These are phyloP conservation scores for Malus hybrid DNA, from an alignment of 331 rosid species.

Conservation along the genomic window DNA sequence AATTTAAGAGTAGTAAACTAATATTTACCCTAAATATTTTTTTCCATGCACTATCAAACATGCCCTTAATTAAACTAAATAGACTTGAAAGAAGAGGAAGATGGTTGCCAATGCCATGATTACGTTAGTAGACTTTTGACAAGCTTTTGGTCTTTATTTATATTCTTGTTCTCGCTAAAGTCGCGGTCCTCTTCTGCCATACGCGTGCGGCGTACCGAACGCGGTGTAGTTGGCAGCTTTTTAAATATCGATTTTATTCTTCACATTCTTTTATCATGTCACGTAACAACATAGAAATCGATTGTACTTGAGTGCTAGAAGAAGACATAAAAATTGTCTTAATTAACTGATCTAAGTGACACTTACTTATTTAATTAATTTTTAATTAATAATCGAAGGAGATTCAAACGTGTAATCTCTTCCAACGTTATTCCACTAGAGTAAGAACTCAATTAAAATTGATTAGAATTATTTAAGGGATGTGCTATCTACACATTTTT, in stretches of 20 bases:
- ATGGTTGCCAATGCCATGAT: too few species aligned
- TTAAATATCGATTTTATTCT: neutral
- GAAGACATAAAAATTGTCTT: accelerated
- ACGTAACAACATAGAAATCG: neutral
- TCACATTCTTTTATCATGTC: neutral
- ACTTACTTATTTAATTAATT: too few species aligned
- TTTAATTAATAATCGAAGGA: accelerated
- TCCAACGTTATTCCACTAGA: too few species aligned
- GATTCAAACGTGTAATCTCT: too few species aligned
- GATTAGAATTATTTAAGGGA: neutral
- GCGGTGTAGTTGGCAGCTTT: neutral
- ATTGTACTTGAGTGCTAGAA: too few species aligned
- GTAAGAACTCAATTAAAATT: neutral
- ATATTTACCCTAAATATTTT: too few species aligned
- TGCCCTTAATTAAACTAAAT: too few species aligned
- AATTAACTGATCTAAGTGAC: too few species aligned
- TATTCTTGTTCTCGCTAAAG: neutral
- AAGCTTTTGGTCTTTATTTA: neutral
- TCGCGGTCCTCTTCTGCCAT: neutral
- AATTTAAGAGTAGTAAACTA: too few species aligned
- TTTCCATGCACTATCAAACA: too few species aligned
- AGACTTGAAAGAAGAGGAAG: too few species aligned
- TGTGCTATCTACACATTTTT: too few species aligned
- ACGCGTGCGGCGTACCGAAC: neutral
- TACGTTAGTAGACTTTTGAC: neutral